Evolutionary conservation across 2,329 filamentous ascomycete genomes (phyloP).

Genomic region (Sclerotinia subarctica): DNA sequence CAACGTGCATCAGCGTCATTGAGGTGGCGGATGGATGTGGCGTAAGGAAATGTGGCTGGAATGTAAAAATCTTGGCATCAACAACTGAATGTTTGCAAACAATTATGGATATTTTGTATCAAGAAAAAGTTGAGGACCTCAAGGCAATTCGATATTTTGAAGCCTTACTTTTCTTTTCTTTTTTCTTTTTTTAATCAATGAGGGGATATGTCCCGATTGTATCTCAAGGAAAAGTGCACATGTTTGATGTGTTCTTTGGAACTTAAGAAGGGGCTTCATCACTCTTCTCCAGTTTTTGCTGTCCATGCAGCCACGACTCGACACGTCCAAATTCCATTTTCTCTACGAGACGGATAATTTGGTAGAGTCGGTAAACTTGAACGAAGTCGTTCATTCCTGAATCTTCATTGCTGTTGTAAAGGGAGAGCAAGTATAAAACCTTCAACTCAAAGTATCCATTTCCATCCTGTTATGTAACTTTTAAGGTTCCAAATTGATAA

Average conservation of each 20-base stretch:
- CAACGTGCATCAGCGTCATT: conserved; percentile 1
- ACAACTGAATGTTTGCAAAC: neutral
- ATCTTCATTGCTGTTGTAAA: too few relatives aligned
- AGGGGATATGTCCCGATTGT: neutral
- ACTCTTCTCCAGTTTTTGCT: neutral
- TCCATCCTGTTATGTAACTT: neutral
- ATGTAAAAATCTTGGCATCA: neutral
- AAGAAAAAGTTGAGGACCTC: too few relatives aligned
- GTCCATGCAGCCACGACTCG: too few relatives aligned
- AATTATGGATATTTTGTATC: neutral
- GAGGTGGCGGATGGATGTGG: neutral
- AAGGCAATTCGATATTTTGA: neutral
- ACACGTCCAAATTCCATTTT: neutral
- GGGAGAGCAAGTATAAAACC: neutral
- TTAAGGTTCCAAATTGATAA: neutral
- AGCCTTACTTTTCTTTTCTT: neutral
- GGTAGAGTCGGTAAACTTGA: too few relatives aligned
- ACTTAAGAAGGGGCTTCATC: neutral
- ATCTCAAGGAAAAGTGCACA: neutral
- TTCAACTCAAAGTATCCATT: neutral
- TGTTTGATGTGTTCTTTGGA: neutral
- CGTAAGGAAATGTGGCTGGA: conserved; percentile 1
- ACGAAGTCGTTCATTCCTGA: neutral
- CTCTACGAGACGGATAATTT: neutral
- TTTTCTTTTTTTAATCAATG: neutral